Evolutionary conservation across 352 stramenopile genomes (phyloP).

Genomic region (Pelagophyceae sp.): DNA sequence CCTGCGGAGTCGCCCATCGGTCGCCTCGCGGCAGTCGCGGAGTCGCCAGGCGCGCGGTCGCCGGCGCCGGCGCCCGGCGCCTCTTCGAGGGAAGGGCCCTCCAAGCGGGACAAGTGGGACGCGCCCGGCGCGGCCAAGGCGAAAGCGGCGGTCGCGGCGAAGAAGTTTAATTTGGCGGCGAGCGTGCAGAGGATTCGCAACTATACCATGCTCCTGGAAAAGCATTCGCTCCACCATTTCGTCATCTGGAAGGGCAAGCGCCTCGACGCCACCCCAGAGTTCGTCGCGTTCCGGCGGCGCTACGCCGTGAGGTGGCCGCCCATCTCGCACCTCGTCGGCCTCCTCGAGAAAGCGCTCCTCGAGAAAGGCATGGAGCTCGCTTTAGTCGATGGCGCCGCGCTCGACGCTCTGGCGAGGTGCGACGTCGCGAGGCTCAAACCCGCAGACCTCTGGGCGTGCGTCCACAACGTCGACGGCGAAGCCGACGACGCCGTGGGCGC

Average conservation of each 20-base stretch:
- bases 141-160: too few relatives aligned
- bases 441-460: conserved; percentile 57
- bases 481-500: conserved; percentile 29
- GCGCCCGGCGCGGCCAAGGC: too few relatives aligned
- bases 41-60: background rate
- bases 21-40: too few relatives aligned
- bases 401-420: conserved; percentile 57
- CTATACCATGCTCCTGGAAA: conserved; percentile 23
- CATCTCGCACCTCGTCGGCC: conserved; percentile 55
- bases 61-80: too few relatives aligned
- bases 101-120: too few relatives aligned
- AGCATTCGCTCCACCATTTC: conserved; percentile 28
- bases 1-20: too few relatives aligned
- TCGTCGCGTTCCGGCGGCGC: conserved; percentile 20
- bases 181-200: conserved; percentile 19
- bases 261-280: conserved; percentile 23
- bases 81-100: too few relatives aligned
- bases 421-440: conserved; percentile 31
- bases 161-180: too few relatives aligned
- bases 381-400: conserved; percentile 63
- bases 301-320: conserved; percentile 38
- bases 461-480: conserved; percentile 72
- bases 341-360: conserved; percentile 55
- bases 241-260: conserved; percentile 26
- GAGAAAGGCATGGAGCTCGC: conserved; percentile 67